Conservation (phyloP, 2,329 filamentous ascomycete genomes). For the Paramyrothecium sp. region DNA sequence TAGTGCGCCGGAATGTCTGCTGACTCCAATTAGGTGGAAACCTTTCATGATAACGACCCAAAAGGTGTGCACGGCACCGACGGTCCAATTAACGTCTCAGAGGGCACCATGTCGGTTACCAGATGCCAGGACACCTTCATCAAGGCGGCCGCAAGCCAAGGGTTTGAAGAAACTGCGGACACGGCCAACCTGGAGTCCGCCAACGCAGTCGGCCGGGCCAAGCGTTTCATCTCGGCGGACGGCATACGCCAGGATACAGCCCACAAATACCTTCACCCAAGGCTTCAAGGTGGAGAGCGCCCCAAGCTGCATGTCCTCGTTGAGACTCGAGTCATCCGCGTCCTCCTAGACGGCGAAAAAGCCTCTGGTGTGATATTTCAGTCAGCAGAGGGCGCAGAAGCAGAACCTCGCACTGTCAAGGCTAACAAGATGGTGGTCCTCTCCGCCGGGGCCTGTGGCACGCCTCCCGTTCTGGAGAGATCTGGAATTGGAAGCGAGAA, state of each 20-base stretch:
- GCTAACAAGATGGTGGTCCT: constrained; percentile 47
- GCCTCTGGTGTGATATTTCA: constrained; percentile 1
- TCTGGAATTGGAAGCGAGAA: constrained; percentile 46
- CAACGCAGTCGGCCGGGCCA: constrained; percentile 31
- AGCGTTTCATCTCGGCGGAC: constrained; percentile 37
- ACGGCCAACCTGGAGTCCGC: constrained; percentile 43
- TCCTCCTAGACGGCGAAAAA: constrained; percentile 21
- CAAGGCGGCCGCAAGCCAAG: constrained; percentile 41
- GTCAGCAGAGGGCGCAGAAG: no score
- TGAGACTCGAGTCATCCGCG: constrained; percentile 22
- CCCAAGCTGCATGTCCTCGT: constrained; percentile 29
- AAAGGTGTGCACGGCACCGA: constrained; percentile 39
- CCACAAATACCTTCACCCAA: constrained; percentile 25
- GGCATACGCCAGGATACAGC: constrained; percentile 19
- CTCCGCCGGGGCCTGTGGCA: constrained; percentile 40
- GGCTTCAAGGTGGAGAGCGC: constrained; percentile 21
- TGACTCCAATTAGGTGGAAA: constrained; percentile 11
- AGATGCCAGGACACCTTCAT: constrained; percentile 43
- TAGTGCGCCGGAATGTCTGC: not conserved
- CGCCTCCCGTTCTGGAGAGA: constrained; percentile 47
- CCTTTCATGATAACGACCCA: constrained; percentile 18
- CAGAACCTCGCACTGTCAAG: constrained; percentile 6
- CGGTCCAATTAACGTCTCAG: constrained; percentile 51
- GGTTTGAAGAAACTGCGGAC: constrained; percentile 48
- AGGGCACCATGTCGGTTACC: constrained; percentile 39